Percentiles rank a stretch among this genome's conserved stretches.
phyloP scores from a whole-genome alignment of 306 rosid genomes.

The Spatholobus suberectus region DNA sequence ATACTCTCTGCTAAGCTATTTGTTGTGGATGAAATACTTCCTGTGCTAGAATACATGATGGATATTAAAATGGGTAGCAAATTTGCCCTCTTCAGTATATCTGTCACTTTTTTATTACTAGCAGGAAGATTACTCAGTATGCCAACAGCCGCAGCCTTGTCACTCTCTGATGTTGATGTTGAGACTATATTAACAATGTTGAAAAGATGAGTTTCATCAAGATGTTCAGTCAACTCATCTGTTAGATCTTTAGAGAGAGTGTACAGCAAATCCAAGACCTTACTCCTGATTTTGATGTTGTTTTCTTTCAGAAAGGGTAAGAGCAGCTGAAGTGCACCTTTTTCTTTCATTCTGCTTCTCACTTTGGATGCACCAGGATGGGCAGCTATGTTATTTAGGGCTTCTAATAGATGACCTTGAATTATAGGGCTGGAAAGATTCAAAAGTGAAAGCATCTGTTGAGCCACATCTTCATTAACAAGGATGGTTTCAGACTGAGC shows the following conservation, averaged over 20 bases:
- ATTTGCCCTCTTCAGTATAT: slow-evolving; percentile 61
- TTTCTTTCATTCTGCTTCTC: slow-evolving; percentile 74
- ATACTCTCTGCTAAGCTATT: slow-evolving; percentile 53
- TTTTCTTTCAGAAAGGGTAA: slow-evolving; percentile 74
- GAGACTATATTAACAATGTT: slow-evolving; percentile 59
- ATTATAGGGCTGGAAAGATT: slow-evolving; percentile 83
- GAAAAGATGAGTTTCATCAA: slow-evolving; percentile 63
- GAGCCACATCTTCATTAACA: slow-evolving; percentile 65
- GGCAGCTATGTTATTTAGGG: slow-evolving; percentile 78
- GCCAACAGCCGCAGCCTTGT: slow-evolving; percentile 74
- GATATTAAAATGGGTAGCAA: slow-evolving; percentile 67
- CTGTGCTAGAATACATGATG: slow-evolving; percentile 49
- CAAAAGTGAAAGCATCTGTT: slow-evolving; percentile 88
- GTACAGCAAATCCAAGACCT: slow-evolving; percentile 63
- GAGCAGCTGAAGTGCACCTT: slow-evolving; percentile 81
- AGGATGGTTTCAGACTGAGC: slow-evolving; percentile 78
- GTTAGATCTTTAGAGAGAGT: slow-evolving; percentile 76
- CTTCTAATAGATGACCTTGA: slow-evolving; percentile 78
- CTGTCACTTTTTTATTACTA: slow-evolving; percentile 70
- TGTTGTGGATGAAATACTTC: slow-evolving; percentile 44
- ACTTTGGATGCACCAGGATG: slow-evolving; percentile 69
- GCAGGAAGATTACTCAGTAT: slow-evolving; percentile 74
- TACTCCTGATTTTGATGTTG: slow-evolving; percentile 54
- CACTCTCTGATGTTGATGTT: slow-evolving; percentile 56
- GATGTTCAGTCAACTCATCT: slow-evolving; percentile 72